phyloP scores from a whole-genome alignment of 106 monocot genomes.

The Narthecium ossifragum region DNA sequence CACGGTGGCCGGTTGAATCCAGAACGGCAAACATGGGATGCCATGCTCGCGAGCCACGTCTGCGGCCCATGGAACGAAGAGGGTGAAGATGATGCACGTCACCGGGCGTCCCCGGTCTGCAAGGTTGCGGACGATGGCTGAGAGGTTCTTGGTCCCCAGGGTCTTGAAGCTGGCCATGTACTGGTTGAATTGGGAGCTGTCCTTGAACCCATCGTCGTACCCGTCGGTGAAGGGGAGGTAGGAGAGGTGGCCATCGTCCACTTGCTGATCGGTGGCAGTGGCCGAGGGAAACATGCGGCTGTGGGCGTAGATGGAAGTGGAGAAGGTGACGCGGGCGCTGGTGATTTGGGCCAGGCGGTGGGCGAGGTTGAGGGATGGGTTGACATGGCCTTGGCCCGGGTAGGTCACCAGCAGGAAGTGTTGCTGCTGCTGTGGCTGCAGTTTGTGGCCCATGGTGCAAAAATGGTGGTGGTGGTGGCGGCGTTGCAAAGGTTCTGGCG shows the following conservation, averaged over 20 bases:
- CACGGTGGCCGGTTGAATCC: conserved; percentile 7
- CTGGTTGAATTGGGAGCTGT: too few relatives aligned
- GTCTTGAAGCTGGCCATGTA: background rate
- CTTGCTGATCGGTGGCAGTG: conserved; percentile 1
- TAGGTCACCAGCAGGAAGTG: conserved; percentile 49
- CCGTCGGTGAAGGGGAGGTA: conserved; percentile 65
- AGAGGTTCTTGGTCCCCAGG: conserved; percentile 11
- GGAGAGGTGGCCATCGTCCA: conserved; percentile 19
- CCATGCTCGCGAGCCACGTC: conserved; percentile 15
- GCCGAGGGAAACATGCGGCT: conserved; percentile 41
- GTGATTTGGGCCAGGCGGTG: conserved; percentile 23
- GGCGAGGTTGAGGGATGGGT: conserved; percentile 45
- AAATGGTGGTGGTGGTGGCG: too few relatives aligned
- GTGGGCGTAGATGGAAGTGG: conserved; percentile 45
- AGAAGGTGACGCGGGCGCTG: conserved; percentile 50
- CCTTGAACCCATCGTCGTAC: conserved; percentile 27
- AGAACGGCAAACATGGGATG: conserved; percentile 10
- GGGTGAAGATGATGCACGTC: conserved; percentile 19
- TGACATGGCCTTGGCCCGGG: conserved; percentile 49
- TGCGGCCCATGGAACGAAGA: conserved; percentile 20
- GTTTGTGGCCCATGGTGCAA: too few relatives aligned
- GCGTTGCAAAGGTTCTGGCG: too few relatives aligned
- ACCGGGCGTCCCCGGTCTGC: conserved; percentile 13
- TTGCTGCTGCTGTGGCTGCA: conserved; percentile 1
- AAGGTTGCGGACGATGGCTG: conserved; percentile 9